Base-by-base conservation (phyloP, 345 rosid genomes). In the Salix koriyanagi region DNA sequence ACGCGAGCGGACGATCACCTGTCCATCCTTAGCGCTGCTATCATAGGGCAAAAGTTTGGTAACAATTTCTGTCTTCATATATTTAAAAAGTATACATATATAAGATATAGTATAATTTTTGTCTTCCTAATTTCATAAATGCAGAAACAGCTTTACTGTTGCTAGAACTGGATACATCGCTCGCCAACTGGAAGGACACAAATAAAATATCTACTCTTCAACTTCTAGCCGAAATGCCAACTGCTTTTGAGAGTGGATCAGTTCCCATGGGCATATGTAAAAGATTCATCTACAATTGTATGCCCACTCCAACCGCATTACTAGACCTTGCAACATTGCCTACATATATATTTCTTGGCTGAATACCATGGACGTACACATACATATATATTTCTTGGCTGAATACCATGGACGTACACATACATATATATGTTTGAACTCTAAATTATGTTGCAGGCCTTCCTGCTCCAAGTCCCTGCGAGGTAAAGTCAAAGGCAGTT, bases 11-110 rank as follows among this genome's bases (percentile, higher is more conserved):
- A 3, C 0, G 32, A 46, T 46, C 0, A 46, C 32, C 58, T 78
- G 16, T 46, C 74, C 48, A 73, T 84, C 67, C 85, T 84, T 70
- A 81, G 79, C 30, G 71, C 58, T 58, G 64, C 86, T 30, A 71
- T 82, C 39, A 46, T 79, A 3, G 68, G 79, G 19, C 73, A 69
- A 36, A 75, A 85, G 23, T 84, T 48, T 21, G 85, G 81, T 81
- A 28, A 46, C 6, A 46, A 46, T 12, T 46, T 1, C 18, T 48
- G 8, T 54, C 52, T 70, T 18, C 28, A 41, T 41, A 46, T 5
- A 26, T 23, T 0, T 46, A 4, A 46, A 46, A 46, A 1, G 18
- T 46, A 46, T 1, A 3, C 15, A 46, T 46, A 14, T 0, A 0
- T 46, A 46, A 32, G 18, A 6, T 30, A 5, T 26, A 8, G 2